Percentiles rank a stretch among this genome's conserved stretches.
Conservation (phyloP, 306 rosid species). For the Prinsepia uniflora region DNA sequence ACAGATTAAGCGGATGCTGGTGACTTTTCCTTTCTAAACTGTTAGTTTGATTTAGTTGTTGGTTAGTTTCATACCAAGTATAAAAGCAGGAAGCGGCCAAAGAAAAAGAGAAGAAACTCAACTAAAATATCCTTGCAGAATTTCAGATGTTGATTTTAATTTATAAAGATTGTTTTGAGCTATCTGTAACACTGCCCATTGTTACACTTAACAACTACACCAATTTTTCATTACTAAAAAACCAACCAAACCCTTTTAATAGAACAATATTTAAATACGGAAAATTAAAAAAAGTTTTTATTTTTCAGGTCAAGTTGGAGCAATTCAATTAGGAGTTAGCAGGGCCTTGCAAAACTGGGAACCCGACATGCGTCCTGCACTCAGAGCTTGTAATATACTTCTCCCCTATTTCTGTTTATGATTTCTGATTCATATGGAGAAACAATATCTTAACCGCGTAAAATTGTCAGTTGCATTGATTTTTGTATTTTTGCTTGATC, state of each 20-base stretch:
- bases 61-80: background rate
- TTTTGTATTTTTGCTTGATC: background rate
- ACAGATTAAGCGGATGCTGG: background rate
- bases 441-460: background rate
- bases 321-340: conserved; percentile 79
- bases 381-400: conserved; percentile 52
- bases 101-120: background rate
- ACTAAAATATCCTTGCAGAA: background rate
- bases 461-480: background rate
- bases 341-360: conserved; percentile 96
- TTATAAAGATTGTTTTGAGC: background rate
- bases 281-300: conserved; percentile 5
- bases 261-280: background rate
- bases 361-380: conserved; percentile 82
- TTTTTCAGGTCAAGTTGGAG: conserved; percentile 93
- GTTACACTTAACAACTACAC: background rate
- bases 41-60: background rate
- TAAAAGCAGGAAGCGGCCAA: background rate
- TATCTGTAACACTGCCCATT: background rate
- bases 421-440: background rate
- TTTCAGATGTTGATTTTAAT: background rate
- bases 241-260: background rate
- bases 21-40: background rate
- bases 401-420: background rate
- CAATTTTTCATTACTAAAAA: too few species aligned